Conservation (phyloP, 805 yeast species). For the Pichia gijzeniarum region DNA sequence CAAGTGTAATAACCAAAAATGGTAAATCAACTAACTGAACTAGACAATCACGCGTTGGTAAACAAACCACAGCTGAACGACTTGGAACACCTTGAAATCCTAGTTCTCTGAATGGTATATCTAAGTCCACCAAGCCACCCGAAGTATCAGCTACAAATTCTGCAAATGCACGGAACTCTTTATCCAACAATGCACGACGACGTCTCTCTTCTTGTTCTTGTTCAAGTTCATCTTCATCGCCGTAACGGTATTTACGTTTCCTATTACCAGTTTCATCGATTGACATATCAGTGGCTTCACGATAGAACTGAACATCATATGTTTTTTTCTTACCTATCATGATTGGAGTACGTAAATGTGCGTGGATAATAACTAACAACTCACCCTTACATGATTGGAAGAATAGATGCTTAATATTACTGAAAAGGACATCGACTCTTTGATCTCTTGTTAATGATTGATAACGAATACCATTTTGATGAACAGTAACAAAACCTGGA, state of each 20-base stretch:
- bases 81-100: constrained; percentile 98
- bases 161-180: constrained; percentile 83
- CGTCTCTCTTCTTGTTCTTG: constrained; percentile 98
- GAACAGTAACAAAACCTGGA: constrained; percentile 85
- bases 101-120: constrained; percentile 89
- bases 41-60: constrained; percentile 96
- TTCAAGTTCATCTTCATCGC: constrained; percentile 97
- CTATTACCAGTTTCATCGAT: constrained; percentile 97
- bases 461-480: constrained; percentile 93
- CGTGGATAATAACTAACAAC: constrained; percentile 84
- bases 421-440: constrained; percentile 78
- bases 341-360: constrained; percentile 86
- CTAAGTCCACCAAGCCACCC: constrained; percentile 77
- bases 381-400: constrained; percentile 97
- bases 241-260: constrained; percentile 78
- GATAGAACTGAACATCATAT: constrained; percentile 89
- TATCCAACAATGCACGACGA: constrained; percentile 83
- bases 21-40: constrained; percentile 94
- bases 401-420: constrained; percentile 86
- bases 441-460: constrained; percentile 86
- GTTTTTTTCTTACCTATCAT: constrained; percentile 96
- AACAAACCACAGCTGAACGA: constrained; percentile 87
- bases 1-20: constrained; percentile 82
- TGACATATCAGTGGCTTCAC: constrained; percentile 94
- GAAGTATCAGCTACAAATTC: constrained; percentile 88